A percentile compares a stretch with the other conserved stretches of the same genome.
phyloP scores from a whole-genome alignment of 805 yeast species.

The Candida nitratophila region DNA sequence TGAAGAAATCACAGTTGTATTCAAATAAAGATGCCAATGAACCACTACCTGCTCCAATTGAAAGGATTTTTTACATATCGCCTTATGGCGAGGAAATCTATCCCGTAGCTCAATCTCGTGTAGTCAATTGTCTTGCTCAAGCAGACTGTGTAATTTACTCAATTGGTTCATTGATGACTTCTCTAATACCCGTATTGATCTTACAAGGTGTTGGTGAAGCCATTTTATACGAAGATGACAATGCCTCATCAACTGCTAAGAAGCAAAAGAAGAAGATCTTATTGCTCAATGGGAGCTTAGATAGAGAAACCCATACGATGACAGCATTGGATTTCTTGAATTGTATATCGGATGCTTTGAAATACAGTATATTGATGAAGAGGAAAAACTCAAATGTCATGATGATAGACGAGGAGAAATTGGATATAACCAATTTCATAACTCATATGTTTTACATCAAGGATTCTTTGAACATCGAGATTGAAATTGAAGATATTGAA shows the following conservation, averaged over 20 bases:
- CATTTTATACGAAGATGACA: constrained; percentile 19
- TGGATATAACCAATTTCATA: constrained; percentile 30
- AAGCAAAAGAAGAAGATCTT: constrained; percentile 42
- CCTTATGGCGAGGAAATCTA: constrained; percentile 83
- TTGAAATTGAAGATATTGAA: constrained; percentile 35
- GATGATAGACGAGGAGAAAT: constrained; percentile 23
- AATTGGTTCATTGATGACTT: constrained; percentile 86
- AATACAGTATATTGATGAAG: constrained; percentile 36
- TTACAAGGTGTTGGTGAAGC: constrained; percentile 69
- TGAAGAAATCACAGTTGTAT: constrained; percentile 66
- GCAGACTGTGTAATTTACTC: constrained; percentile 63
- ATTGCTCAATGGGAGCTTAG: constrained; percentile 65
- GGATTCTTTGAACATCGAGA: constrained; percentile 38
- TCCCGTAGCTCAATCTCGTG: constrained; percentile 65
- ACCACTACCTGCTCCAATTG: constrained; percentile 70
- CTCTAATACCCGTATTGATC: constrained; percentile 72
- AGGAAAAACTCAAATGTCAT: constrained; percentile 10
- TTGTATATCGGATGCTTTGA: constrained; percentile 48
- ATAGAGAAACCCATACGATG: constrained; percentile 74
- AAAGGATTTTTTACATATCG: constrained; percentile 69
- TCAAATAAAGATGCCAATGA: constrained; percentile 52
- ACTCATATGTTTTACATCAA: constrained; percentile 58
- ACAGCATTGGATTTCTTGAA: constrained; percentile 51
- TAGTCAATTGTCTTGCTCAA: constrained; percentile 38
- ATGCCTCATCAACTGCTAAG: no score